These are phyloP conservation scores for Metahyphopichia silvanorum DNA, from an alignment of 805 yeast species.

Conservation along the genomic window DNA sequence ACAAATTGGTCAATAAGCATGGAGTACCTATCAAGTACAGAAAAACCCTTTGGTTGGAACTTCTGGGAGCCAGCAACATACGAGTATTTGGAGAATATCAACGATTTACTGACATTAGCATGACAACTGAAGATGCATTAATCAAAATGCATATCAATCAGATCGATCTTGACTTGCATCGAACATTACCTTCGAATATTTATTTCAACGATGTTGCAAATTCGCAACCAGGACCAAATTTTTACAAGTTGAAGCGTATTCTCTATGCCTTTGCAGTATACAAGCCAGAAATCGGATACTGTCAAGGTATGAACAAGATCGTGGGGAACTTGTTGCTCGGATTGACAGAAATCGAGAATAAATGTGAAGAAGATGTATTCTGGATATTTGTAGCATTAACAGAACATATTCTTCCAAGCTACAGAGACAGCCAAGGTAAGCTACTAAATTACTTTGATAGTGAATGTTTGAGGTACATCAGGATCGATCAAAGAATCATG, in stretches of 20 bases:
- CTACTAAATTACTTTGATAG: constrained; percentile 10
- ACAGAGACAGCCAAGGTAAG: constrained; percentile 24
- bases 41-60: constrained; percentile 49
- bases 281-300: constrained; percentile 49
- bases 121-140: constrained; percentile 5
- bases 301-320: constrained; percentile 63
- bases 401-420: constrained; percentile 47
- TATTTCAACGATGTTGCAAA: constrained; percentile 41
- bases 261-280: constrained; percentile 48
- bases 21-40: constrained; percentile 52
- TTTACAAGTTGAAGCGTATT: constrained; percentile 42
- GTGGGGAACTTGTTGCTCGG: constrained; percentile 48
- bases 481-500: constrained; percentile 39
- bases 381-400: constrained; percentile 50
- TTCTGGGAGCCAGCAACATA: constrained; percentile 46
- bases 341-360: constrained; percentile 15
- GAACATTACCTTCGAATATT: constrained; percentile 54
- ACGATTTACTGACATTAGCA: constrained; percentile 18
- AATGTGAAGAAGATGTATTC: constrained; percentile 48
- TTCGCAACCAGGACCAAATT: constrained; percentile 52
- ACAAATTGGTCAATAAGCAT: constrained; percentile 28
- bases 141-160: constrained; percentile 41
- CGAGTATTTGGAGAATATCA: constrained; percentile 48
- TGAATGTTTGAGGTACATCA: constrained; percentile 22
- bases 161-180: constrained; percentile 49